Conservation (phyloP, 768 basidiomycete genomes). For the Hypholoma fasciculare region DNA sequence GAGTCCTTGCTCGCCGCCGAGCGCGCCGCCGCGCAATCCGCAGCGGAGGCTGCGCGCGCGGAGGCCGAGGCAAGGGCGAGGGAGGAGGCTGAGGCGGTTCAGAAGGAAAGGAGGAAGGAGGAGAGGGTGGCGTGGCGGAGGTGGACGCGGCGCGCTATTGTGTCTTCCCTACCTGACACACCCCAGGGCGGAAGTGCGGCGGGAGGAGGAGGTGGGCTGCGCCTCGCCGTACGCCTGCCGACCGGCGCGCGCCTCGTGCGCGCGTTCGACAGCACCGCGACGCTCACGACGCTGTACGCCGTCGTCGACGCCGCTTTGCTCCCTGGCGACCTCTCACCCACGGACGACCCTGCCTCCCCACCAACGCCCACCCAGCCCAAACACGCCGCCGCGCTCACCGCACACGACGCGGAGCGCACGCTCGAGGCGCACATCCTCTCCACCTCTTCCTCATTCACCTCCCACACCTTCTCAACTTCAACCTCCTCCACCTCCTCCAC, state of each 20-base stretch:
- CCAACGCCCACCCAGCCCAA: not conserved
- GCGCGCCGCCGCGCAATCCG: conserved; percentile 24
- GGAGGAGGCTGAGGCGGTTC: conserved; percentile 15
- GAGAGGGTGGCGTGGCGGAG: conserved; percentile 55
- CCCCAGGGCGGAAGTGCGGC: conserved; percentile 17
- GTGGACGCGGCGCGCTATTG: conserved; percentile 55
- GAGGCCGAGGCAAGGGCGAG: conserved; percentile 30
- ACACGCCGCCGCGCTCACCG: not conserved
- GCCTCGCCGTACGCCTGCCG: conserved; percentile 56
- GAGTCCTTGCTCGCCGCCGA: conserved; percentile 50
- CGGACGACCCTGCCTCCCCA: conserved; percentile 38
- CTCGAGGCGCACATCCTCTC: conserved; percentile 13
- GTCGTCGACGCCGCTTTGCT: conserved; percentile 67
- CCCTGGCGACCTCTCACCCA: conserved; percentile 35
- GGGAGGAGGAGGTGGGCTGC: conserved; percentile 27
- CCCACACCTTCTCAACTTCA: no score
- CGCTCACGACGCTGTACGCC: conserved; percentile 67
- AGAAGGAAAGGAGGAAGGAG: conserved; percentile 20
- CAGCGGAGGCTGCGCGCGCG: conserved; percentile 30
- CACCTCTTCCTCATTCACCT: conserved; percentile 17
- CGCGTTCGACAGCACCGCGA: conserved; percentile 47
- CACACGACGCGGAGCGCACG: not conserved
- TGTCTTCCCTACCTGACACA: conserved; percentile 19
- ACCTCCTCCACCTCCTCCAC: no score
- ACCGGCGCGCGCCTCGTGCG: conserved; percentile 59